Base-by-base conservation (phyloP, 2,329 filamentous ascomycete species). In the Aspergillus intermedius region DNA sequence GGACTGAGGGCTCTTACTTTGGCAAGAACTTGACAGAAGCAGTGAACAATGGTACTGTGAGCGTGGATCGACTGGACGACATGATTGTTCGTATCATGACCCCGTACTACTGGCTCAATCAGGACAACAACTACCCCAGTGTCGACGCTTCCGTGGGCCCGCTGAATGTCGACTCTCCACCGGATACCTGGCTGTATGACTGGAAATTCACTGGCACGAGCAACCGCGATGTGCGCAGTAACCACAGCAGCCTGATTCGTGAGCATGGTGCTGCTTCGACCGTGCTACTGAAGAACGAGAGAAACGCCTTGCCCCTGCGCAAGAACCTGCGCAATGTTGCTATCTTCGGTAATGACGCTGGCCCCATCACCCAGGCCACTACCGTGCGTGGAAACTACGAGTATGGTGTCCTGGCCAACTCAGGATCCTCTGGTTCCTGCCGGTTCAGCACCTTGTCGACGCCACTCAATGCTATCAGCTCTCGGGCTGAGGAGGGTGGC, bases 261-360 rank as follows among this genome's bases (percentile, higher is more conserved):
- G 78, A 87, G 54, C 78, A 85, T 42, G 88, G 79, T 13, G 85
- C 86, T 49, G 84, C 86, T 66, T 86, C 85, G 2, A 90, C 86
- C 0, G 87, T 95, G 3, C 73, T 96, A 7, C 75, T 78, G 15
- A 78, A 78, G 65, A 81, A 82, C 47, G 58, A 59, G 5, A 70
- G 73, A 49, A 64, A 68, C 23, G 62, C 73, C 1, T 65, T 82
- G 2, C 78, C 78, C 0, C 63, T 81, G n/a, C 71, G 72, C 22
- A 63, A 63, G 6, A 28, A 28, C 25, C 73, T 72, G 5, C 69
- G 64, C 42, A 72, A 69, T 22, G 72, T 79, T 40, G 72, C 67
- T 5, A 62, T 79, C 3, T 76, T 78, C 47, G 77, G 77, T 2
- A 76, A 76, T 47, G 74, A 75, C 52, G 74, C 74, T 22, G 68